A percentile compares a stretch with the other conserved stretches of the same genome.
Conservation (phyloP, 257 asterid genomes). For the Rhazya stricta region DNA sequence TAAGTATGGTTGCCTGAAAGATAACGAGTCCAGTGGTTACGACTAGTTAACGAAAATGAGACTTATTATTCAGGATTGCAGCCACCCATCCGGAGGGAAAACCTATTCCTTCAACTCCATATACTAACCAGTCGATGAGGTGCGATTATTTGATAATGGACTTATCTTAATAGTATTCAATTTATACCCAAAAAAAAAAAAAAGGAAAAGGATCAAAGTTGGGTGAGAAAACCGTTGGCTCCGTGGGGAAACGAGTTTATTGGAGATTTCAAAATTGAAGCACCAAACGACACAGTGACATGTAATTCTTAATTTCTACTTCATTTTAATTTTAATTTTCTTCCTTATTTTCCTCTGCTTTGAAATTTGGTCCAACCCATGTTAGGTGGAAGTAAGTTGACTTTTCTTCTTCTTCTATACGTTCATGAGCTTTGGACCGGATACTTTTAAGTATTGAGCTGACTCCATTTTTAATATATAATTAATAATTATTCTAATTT, state of each 20-base stretch:
- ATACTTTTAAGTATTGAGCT: too few relatives aligned
- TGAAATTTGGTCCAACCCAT: conserved; percentile 6
- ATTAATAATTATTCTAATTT: too few relatives aligned
- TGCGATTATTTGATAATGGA: conserved; percentile 17
- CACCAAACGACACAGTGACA: neutral
- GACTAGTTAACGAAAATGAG: conserved; percentile 19
- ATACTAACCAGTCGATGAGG: neutral
- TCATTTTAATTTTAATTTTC: neutral
- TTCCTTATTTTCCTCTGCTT: neutral
- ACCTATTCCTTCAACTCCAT: neutral
- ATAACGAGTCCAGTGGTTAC: conserved; percentile 9
- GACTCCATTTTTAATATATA: too few relatives aligned
- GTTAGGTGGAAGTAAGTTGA: conserved; percentile 13
- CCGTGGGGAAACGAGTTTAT: conserved; percentile 14
- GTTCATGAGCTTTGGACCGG: too few relatives aligned
- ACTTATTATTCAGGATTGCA: neutral
- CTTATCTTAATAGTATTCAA: neutral
- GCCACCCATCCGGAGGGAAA: neutral
- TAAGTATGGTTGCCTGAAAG: neutral
- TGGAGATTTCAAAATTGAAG: neutral
- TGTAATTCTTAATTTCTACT: neutral
- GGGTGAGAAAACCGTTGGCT: conserved; percentile 11
- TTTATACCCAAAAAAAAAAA: neutral
- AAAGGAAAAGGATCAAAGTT: neutral
- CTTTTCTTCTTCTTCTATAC: too few relatives aligned